Evolutionary conservation across 768 basidiomycete species (phyloP).

Genomic region (Imleria badia): DNA sequence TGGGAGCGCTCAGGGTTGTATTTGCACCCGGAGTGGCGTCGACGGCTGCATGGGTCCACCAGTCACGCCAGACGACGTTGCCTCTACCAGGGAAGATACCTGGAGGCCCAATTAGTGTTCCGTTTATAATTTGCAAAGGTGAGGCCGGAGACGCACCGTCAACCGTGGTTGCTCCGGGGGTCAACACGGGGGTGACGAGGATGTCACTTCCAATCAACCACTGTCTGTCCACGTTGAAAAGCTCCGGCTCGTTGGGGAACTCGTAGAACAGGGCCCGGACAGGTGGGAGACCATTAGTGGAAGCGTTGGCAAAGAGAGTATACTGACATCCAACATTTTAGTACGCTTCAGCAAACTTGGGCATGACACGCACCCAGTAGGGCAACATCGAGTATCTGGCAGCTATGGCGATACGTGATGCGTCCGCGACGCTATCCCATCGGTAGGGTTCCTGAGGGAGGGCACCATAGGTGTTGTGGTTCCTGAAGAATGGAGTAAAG

Average conservation of each 20-base stretch:
- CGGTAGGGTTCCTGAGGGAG: slow-evolving; percentile 78
- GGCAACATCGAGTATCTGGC: slow-evolving; percentile 71
- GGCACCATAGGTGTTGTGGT: slow-evolving; percentile 67
- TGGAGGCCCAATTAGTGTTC: slow-evolving; percentile 20
- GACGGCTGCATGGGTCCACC: slow-evolving; percentile 64
- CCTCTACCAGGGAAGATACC: slow-evolving; percentile 68
- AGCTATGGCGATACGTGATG: slow-evolving; percentile 69
- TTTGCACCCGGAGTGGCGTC: slow-evolving; percentile 40
- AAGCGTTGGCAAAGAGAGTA: slow-evolving; percentile 70
- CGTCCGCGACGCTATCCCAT: slow-evolving; percentile 79
- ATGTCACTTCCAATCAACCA: slow-evolving; percentile 71
- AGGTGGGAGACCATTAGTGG: slow-evolving; percentile 63
- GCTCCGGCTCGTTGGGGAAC: slow-evolving; percentile 68
- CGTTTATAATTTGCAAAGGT: background rate
- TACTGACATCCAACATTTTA: slow-evolving; percentile 45
- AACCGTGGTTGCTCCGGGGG: slow-evolving; percentile 66
- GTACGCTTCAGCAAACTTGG: background rate
- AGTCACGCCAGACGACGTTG: slow-evolving; percentile 63
- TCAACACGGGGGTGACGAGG: slow-evolving; percentile 74
- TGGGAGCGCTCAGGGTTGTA: slow-evolving; percentile 60
- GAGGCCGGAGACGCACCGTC: slow-evolving; percentile 42
- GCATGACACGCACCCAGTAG: slow-evolving; percentile 61
- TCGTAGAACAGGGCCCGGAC: slow-evolving; percentile 77
- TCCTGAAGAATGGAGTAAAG: slow-evolving; percentile 80
- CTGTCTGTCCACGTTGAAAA: slow-evolving; percentile 62